phyloP scores from a whole-genome alignment of 164 flowering plant genomes.

The Aristolochia contorta region DNA sequence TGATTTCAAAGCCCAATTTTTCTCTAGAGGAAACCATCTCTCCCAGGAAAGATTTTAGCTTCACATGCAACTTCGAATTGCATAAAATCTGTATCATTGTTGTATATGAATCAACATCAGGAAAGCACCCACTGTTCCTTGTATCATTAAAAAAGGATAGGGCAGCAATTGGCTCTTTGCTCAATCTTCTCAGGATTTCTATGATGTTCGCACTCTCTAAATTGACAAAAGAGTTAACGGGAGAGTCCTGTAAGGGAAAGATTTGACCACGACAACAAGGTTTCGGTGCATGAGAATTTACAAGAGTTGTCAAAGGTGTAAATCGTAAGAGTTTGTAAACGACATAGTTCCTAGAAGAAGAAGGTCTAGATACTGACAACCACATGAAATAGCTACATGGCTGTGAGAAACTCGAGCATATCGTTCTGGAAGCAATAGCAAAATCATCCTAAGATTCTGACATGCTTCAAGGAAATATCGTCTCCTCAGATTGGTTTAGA shows the following conservation, averaged over 20 bases:
- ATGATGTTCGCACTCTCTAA: slow-evolving; percentile 25
- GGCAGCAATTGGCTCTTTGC: slow-evolving; percentile 38
- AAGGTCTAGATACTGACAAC: slow-evolving; percentile 11
- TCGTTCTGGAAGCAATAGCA: background rate
- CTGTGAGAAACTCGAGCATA: background rate
- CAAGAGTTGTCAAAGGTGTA: slow-evolving; percentile 4
- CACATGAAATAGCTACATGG: slow-evolving; percentile 17
- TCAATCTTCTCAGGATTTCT: slow-evolving; percentile 27
- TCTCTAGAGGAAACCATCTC: slow-evolving; percentile 33
- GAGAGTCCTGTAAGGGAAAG: background rate
- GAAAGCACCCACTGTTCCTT: slow-evolving; percentile 38
- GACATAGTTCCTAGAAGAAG: slow-evolving; percentile 5
- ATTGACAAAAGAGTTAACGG: slow-evolving; percentile 3
- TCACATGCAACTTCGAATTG: slow-evolving; percentile 26
- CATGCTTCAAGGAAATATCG: too few species aligned
- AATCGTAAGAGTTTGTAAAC: slow-evolving; percentile 5
- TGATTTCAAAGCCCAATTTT: slow-evolving; percentile 24
- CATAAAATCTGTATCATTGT: slow-evolving; percentile 41
- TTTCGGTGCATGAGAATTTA: background rate
- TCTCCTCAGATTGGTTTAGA: too few species aligned
- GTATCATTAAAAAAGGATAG: slow-evolving; percentile 34
- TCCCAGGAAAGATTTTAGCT: slow-evolving; percentile 35
- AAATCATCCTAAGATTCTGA: too few species aligned
- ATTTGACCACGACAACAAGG: slow-evolving; percentile 8
- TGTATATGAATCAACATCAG: slow-evolving; percentile 31